Base-by-base conservation (phyloP, 1,139 yeast species). In the Hemisphaericaspora lyxosophila region DNA sequence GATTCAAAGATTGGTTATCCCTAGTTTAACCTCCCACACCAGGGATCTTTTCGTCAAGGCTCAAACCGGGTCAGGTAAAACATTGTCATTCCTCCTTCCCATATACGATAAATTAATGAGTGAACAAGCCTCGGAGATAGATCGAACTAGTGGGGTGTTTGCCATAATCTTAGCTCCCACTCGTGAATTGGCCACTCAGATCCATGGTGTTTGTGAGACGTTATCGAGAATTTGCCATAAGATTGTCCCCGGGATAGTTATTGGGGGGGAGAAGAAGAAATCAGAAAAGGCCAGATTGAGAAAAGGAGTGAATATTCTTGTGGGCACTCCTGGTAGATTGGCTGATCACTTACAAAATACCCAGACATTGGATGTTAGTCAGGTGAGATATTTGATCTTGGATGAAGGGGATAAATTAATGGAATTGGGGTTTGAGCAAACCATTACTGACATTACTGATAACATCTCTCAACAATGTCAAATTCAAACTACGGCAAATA, bases 401-500 rank as follows among this genome's bases (percentile, higher is more conserved):
- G 98, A 92, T 64, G 98, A 92, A 70, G 98, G 97, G 58, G 98
- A 92, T 63, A 78, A 90, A 49, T 73, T 92, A 52, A 87, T 92
- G 76, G 98, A 92, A 53, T 71, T 92, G 42, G 98, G 98, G 1
- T 92, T 92, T 55, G 97, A 92, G 60, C 97, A 92, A 56, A 86
- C 96, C 1, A 82, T 92, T 43, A 73, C 87, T 17, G 79, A 83
- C 45, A 89, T 92, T 46, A 68, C 95, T 35, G 70, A 70, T 31
- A 69, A 73, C 41, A 74, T 88, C 36, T 73, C 80, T 20, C 61
- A 62, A 30, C 58, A 57, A 17, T 71, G 75, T 8, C 58, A 58
- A 34, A 66, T 82, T 15, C 49, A 58, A 30, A 67, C 72, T 24
- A 67, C 73, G 27, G 47, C 51, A 36, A 53, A 51, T 39, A 55